Evolutionary conservation across 1,284 basidiomycete genomes (phyloP).

Genomic region (Sporisorium graminicola): DNA sequence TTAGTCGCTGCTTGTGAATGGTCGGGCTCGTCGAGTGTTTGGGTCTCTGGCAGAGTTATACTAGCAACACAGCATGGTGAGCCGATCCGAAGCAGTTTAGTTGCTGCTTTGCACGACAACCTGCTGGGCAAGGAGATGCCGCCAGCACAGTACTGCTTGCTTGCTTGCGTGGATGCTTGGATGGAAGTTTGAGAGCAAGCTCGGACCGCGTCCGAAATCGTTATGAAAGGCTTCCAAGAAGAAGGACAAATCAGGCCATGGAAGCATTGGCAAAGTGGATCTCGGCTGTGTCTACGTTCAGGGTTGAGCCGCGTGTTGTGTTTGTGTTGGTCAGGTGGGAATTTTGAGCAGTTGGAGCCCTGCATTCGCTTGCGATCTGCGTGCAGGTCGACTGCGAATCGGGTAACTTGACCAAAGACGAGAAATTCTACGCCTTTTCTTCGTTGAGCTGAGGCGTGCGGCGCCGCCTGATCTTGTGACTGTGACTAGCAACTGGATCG

Average conservation of each 20-base stretch:
- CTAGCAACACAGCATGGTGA: constrained; percentile 1
- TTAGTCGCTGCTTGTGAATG: neutral
- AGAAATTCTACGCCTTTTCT: too few relatives aligned
- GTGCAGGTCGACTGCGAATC: neutral
- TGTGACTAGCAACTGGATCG: neutral
- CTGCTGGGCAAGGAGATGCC: neutral
- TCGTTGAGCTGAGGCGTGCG: neutral
- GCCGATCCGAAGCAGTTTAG: neutral
- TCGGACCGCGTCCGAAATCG: neutral
- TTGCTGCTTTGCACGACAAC: neutral
- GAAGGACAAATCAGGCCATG: constrained; percentile 2
- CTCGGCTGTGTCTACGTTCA: neutral
- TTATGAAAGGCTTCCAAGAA: neutral
- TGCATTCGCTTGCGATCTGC: neutral
- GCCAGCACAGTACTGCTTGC: neutral
- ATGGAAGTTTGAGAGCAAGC: neutral
- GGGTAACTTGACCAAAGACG: neutral
- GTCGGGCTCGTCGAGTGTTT: neutral
- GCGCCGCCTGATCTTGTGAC: constrained; percentile 3
- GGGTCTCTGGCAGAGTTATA: neutral
- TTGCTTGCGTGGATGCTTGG: neutral
- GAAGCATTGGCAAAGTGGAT: neutral
- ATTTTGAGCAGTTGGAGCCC: neutral
- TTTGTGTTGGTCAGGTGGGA: neutral
- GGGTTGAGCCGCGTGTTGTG: constrained; percentile 1